Evolutionary conservation across 306 rosid genomes (phyloP).

Genomic region (Herpetospermum pedunculosum): DNA sequence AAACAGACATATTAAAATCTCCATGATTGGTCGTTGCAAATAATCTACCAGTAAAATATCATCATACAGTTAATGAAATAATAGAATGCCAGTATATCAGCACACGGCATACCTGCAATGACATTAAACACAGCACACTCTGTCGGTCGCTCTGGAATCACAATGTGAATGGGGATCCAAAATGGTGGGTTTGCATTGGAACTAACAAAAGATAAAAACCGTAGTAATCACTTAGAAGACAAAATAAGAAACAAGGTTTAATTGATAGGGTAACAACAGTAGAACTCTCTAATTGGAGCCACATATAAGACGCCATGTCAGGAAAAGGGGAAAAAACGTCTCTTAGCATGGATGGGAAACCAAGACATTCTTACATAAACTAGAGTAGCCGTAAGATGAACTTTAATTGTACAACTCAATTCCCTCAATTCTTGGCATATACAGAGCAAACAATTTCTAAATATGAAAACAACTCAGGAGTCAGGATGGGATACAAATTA

Average conservation of each 20-base stretch:
- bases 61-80: neutral
- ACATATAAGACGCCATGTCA: neutral
- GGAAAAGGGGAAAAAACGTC: neutral
- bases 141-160: slow-evolving; percentile 94
- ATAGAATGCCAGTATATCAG: neutral
- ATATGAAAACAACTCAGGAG: neutral
- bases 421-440: neutral
- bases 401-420: neutral
- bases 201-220: slow-evolving; percentile 22
- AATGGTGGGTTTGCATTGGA: slow-evolving; percentile 70
- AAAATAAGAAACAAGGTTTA: neutral
- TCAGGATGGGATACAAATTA: neutral
- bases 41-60: neutral
- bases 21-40: neutral
- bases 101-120: slow-evolving; percentile 54
- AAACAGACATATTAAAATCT: neutral
- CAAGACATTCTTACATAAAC: neutral
- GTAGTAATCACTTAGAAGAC: neutral
- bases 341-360: neutral
- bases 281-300: neutral
- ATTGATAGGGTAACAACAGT: neutral
- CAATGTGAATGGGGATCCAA: slow-evolving; percentile 92
- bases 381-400: neutral
- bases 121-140: slow-evolving; percentile 81
- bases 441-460: neutral